These are phyloP conservation scores for Helicocarpus griseus DNA, from an alignment of 2,329 filamentous ascomycete genomes.

Conservation along the genomic window DNA sequence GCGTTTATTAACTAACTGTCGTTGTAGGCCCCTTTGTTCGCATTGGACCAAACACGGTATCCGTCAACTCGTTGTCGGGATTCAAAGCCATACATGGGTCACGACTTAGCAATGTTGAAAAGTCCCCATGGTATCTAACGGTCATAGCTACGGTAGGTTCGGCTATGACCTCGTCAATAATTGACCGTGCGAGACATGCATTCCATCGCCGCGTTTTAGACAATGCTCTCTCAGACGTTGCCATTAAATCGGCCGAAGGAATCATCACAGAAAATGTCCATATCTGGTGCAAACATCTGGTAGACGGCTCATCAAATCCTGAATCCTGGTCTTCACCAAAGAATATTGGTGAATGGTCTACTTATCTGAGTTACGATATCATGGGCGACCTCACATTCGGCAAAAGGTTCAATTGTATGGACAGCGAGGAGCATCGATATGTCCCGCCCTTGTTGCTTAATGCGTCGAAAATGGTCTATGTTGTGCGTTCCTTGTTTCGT, in stretches of 20 bases:
- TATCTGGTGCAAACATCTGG: constrained; percentile 12
- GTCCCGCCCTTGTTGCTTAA: constrained; percentile 20
- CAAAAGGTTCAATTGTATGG: constrained; percentile 24
- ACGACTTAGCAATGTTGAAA: constrained; percentile 17
- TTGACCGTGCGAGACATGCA: constrained; percentile 15
- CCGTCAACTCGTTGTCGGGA: constrained; percentile 63
- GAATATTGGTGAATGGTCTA: constrained; percentile 22
- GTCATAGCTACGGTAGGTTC: constrained; percentile 26
- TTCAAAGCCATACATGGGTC: constrained; percentile 47
- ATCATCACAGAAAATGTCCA: constrained; percentile 14
- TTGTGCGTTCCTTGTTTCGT: constrained; percentile 5
- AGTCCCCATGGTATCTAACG: constrained; percentile 23
- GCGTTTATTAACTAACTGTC: not conserved
- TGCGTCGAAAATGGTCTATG: constrained; percentile 11
- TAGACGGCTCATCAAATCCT: constrained; percentile 8
- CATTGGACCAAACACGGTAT: constrained; percentile 67
- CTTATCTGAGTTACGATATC: constrained; percentile 27
- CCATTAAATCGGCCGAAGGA: constrained; percentile 15
- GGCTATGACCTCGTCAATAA: constrained; percentile 16
- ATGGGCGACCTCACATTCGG: constrained; percentile 29
- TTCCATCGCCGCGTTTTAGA: constrained; percentile 19
- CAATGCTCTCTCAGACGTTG: constrained; percentile 23
- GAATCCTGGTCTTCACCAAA: constrained; percentile 15
- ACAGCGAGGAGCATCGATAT: constrained; percentile 11
- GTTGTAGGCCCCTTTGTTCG: constrained; percentile 50